Conservation (phyloP, 2,329 filamentous ascomycete species). For the Pseudomassariella vexata region DNA sequence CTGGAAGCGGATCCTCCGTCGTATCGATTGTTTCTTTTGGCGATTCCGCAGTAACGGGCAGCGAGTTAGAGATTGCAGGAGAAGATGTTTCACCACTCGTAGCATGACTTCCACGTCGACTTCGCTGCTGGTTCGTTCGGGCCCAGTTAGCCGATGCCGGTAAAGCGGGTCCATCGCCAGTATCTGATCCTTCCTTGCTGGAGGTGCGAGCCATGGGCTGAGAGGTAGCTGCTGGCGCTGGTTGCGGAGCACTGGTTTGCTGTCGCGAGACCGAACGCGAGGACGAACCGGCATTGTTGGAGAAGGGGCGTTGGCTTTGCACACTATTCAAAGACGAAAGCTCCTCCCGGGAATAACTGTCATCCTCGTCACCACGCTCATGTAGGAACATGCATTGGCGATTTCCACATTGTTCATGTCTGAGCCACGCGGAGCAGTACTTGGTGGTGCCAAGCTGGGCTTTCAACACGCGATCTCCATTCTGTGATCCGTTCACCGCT, state of each 20-base stretch:
- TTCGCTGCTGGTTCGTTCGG: slow-evolving; percentile 59
- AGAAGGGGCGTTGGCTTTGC: slow-evolving; percentile 67
- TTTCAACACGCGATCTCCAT: slow-evolving; percentile 79
- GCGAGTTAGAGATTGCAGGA: slow-evolving; percentile 61
- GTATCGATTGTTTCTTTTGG: slow-evolving; percentile 36
- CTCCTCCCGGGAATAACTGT: slow-evolving; percentile 92
- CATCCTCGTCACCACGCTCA: slow-evolving; percentile 95
- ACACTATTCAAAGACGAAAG: slow-evolving; percentile 91
- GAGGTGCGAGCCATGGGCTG: slow-evolving; percentile 68
- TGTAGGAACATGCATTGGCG: slow-evolving; percentile 97
- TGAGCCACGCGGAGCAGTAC: slow-evolving; percentile 94
- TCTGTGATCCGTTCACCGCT: slow-evolving; percentile 86
- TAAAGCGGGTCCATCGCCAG: slow-evolving; percentile 80
- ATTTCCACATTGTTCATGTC: slow-evolving; percentile 91
- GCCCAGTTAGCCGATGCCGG: slow-evolving; percentile 95
- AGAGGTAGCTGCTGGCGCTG: slow-evolving; percentile 33
- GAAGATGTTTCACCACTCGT: slow-evolving; percentile 79
- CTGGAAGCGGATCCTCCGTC: slow-evolving; percentile 24
- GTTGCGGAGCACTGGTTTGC: slow-evolving; percentile 33
- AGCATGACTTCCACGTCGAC: slow-evolving; percentile 69
- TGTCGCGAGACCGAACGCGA: slow-evolving; percentile 49
- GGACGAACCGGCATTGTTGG: slow-evolving; percentile 42
- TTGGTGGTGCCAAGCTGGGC: slow-evolving; percentile 86
- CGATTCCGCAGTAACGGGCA: slow-evolving; percentile 48
- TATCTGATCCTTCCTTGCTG: slow-evolving; percentile 72